Evolutionary conservation across 305 asterid species (phyloP), one percentile per base, ranked within the genome.

Genomic region (Solanum hybrid): DNA sequence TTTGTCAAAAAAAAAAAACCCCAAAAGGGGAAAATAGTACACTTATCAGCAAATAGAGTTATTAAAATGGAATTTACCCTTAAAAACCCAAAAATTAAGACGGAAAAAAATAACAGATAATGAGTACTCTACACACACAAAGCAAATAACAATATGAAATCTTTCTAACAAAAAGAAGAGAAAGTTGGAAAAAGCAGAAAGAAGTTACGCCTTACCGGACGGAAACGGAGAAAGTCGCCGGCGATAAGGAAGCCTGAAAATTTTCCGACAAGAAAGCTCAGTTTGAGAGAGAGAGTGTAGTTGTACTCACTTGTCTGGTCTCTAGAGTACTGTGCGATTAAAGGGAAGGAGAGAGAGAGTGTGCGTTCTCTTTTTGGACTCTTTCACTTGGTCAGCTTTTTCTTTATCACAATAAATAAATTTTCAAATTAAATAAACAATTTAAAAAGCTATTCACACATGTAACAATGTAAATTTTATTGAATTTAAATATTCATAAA

Each of bases 301-400:
- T 85, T 31, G 76, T 51, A 84, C 41, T 83, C 13, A 82, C 37
- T 14, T 84, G 88, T 31, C 39, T 85, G 26, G 73, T 57, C 88
- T 85, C 88, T 85, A 51, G 88, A 84, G 88, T 29, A 83, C 39
- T 83, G 88, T 83, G 88, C 75, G 88, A 85, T 31, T 85, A 57
- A 57, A 85, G 45, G 12, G 22, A 1, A 32, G 88, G 88, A 11
- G 88, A 85, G 75, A 45, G 77, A 57, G 13, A 20, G 32, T 6
- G 20, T 85, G 39, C n/a, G n/a, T 14, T 84, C 78, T 85, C 88
- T 85, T 85, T 85, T 57, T 85, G 51, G 78, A 57, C 88, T 61
- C 77, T 85, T 22, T 85, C 88, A 57, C 8, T 70, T 22, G 3
- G 13, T 85, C 88, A 32, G 88, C 51, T 85, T 85, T 85, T 85